Percentiles rank a stretch among this genome's conserved stretches.
phyloP scores from a whole-genome alignment of 2,329 filamentous ascomycete genomes.

The Apiospora arundinis region DNA sequence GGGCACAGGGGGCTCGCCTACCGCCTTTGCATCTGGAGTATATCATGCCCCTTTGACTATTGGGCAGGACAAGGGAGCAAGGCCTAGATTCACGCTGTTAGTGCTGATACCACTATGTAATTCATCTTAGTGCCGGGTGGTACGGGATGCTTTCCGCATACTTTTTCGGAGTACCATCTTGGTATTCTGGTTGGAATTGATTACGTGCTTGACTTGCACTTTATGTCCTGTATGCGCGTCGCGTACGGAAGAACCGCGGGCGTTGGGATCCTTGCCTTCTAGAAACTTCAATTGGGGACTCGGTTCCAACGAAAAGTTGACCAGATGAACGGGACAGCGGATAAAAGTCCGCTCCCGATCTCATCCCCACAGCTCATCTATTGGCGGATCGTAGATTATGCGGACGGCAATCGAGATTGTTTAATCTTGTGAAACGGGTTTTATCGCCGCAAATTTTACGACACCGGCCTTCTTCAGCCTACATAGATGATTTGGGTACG shows the following conservation, averaged over 20 bases:
- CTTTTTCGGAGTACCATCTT: too few species aligned
- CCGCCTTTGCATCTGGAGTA: too few species aligned
- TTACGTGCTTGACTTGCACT: too few species aligned
- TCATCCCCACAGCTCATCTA: neutral
- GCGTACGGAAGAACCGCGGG: neutral
- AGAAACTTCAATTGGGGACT: neutral
- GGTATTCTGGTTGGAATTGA: too few species aligned
- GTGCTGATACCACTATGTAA: too few species aligned
- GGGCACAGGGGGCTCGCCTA: too few species aligned
- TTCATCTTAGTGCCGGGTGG: too few species aligned
- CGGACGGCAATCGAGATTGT: neutral
- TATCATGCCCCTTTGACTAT: too few species aligned
- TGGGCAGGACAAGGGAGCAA: too few species aligned
- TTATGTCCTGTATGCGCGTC: too few species aligned
- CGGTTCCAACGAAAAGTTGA: neutral
- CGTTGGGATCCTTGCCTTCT: neutral
- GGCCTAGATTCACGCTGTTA: too few species aligned
- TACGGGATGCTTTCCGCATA: too few species aligned
- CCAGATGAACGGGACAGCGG: neutral
- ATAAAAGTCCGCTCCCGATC: neutral
- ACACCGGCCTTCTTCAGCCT: neutral
- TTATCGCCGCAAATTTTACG: neutral
- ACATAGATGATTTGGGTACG: neutral
- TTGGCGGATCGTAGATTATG: slow-evolving; percentile 2
- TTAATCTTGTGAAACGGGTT: neutral